Base-by-base conservation (phyloP, 441 rosid species). In the Kokia cookei region DNA sequence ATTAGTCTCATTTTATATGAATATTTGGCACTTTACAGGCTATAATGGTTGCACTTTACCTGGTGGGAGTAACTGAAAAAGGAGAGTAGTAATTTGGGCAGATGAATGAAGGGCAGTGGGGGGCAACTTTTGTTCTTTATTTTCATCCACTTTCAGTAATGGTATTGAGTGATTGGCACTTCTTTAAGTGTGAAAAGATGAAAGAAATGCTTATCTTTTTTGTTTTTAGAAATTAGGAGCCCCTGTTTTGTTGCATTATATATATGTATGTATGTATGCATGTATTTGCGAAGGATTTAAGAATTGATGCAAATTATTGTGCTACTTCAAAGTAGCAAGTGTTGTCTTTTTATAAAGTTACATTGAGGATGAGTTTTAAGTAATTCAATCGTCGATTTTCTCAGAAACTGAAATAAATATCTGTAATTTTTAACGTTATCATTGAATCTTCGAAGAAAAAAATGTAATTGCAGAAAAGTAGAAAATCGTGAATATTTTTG, bases 1-100 rank as follows among this genome's bases (percentile, higher is more conserved):
- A 7, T 24, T 50, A 13, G 5, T 50, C 19, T 50, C 7, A 32
- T 22, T 50, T 43, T 29, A 66, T 2, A 14, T 62, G 29, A 47
- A 53, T 19, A 45, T 45, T 53, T 53, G 73, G 1, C 69, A 26
- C 66, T 37, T 58, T 72, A 22, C 65, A 85, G 90, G 90, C 74
- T 73, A 77, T 53, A 58, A 77, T 55, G 78, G 78, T 68, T 86
- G 90, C 83, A 59, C 48, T 24, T 88, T 80, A 62, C 82, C 89
- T 27, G 79, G 84, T 65, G 84, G 78, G 35, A 78, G 82, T 62
- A 32, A 76, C 55, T 83, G 80, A 81, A 37, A 32, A 64, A 57
- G 5, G 19, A 47, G 62, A 19, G 68, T 29, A 35, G 22, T 47
- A 15, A 32, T 7, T n/a, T 9, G 12, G 40, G 51, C 51, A 72